Base-by-base conservation (phyloP, 2,329 filamentous ascomycete genomes). In the Corniculantispora saksenae region DNA sequence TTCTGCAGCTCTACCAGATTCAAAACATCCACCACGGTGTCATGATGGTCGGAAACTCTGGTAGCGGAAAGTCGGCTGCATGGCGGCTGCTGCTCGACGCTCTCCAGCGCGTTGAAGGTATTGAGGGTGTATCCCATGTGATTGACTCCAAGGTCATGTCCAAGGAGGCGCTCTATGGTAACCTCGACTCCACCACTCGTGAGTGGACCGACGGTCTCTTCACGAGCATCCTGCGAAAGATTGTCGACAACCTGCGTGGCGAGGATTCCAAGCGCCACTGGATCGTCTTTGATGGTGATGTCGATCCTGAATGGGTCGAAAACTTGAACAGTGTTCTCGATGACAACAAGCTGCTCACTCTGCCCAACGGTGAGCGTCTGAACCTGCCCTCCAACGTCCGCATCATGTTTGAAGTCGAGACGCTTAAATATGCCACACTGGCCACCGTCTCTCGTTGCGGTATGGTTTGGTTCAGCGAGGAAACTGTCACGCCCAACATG, bases 111-210 rank as follows among this genome's bases (percentile, higher is more conserved):
- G 92, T 97, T 17, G 95, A 99, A 76, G 90, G 90, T 27, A 85
- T 96, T 8, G 96, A 99, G 77, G 95, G 96, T 38, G 92, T 99
- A 54, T 97, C 89, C 70, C 95, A 99, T 74, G 92, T 99, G 64
- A 99, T 99, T 71, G 95, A 99, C 77, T 96, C 94, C 48, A 99
- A 99, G 81, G 96, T 99, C 77, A 99, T 99, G 95, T 97, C 94
- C 61, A 99, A 99, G 80, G 95, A 99, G 80, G 92, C 92, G 27
- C 83, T 99, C 4, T 99, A 99, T 74, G 95, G 95, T 74, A 97
- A 89, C 71, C 85, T 99, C 57, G 95, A 99, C 77, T 94, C 92
- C 66, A 99, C 95, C 2, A 99, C 95, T 2, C 89, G 95, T 72
- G 95, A 99, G 78, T 99, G 95, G 95, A 99, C 95, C 0, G 96